Percentiles rank a stretch among this genome's conserved stretches.
Evolutionary conservation across 1,284 basidiomycete species (phyloP).

Genomic region (Ustilago vetiveriae): DNA sequence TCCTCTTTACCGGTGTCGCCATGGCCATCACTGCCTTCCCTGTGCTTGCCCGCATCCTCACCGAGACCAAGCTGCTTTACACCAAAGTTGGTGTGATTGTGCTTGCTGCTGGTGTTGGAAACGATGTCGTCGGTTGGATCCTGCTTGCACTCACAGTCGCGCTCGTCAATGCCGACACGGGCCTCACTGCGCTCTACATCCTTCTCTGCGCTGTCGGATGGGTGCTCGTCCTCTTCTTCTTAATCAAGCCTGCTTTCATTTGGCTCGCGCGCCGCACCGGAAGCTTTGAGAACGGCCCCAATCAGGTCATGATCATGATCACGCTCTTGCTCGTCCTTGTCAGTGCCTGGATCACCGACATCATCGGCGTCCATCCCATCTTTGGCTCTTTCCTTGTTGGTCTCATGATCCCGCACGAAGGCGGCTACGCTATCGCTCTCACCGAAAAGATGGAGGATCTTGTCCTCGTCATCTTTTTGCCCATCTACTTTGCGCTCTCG

Average conservation of each 20-base stretch:
- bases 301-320: constrained; percentile 79
- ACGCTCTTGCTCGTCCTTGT: constrained; percentile 79
- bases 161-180: constrained; percentile 82
- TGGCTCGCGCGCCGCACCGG: constrained; percentile 83
- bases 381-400: constrained; percentile 86
- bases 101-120: constrained; percentile 88
- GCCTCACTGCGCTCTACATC: constrained; percentile 79
- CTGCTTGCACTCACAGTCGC: constrained; percentile 83
- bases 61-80: constrained; percentile 77
- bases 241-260: constrained; percentile 74
- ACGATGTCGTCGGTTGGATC: constrained; percentile 78
- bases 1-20: constrained; percentile 91
- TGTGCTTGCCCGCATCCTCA: constrained; percentile 79
- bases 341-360: constrained; percentile 86
- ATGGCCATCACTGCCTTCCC: constrained; percentile 86
- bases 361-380: constrained; percentile 89
- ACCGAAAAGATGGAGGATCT: constrained; percentile 72
- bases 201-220: constrained; percentile 84
- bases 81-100: constrained; percentile 93
- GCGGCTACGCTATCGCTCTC: constrained; percentile 75
- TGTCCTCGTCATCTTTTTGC: constrained; percentile 74
- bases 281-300: constrained; percentile 79
- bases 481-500: constrained; percentile 84
- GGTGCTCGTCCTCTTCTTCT: constrained; percentile 80
- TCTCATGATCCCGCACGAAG: constrained; percentile 85